Evolutionary conservation across 257 asterid species (phyloP).

Genomic region (Osmanthus fragrans): DNA sequence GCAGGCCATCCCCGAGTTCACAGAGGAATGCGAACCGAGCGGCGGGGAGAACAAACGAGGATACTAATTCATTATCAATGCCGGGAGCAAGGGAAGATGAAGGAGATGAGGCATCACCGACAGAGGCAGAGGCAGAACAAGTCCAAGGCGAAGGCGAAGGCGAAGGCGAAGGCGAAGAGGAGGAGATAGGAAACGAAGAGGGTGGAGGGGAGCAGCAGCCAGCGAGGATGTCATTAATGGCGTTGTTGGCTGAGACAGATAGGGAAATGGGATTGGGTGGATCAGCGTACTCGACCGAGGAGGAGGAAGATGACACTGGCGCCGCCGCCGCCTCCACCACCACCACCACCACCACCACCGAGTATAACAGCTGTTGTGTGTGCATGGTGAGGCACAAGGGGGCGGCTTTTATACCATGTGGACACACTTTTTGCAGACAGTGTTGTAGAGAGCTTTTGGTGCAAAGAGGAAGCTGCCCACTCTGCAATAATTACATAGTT

Average conservation of each 20-base stretch:
- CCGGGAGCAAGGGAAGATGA: conserved; percentile 22
- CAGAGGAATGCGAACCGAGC: conserved; percentile 38
- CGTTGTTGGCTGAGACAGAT: conserved; percentile 69
- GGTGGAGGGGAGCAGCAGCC: conserved; percentile 23
- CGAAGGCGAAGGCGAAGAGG: conserved; percentile 20
- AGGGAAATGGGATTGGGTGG: conserved; percentile 18
- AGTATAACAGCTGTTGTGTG: conserved; percentile 54
- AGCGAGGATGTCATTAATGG: conserved; percentile 74
- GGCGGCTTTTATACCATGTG: conserved; percentile 74
- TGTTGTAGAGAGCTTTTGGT: conserved; percentile 85
- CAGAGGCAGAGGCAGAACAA: not conserved
- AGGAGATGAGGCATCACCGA: not conserved
- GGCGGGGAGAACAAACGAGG: conserved; percentile 28
- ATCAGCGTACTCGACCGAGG: conserved; percentile 44
- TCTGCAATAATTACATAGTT: conserved; percentile 79
- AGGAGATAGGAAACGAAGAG: conserved; percentile 18
- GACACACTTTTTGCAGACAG: conserved; percentile 84
- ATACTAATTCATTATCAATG: conserved; percentile 18
- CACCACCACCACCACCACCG: not conserved
- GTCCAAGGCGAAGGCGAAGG: conserved; percentile 18
- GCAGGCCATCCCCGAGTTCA: conserved; percentile 28
- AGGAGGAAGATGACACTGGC: conserved; percentile 37
- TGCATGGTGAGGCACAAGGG: conserved; percentile 90
- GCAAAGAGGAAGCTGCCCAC: conserved; percentile 85
- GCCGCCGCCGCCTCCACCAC: conserved; percentile 5